Evolutionary conservation across 2,329 filamentous ascomycete genomes (phyloP).

Genomic region (Anthostomella pinea): DNA sequence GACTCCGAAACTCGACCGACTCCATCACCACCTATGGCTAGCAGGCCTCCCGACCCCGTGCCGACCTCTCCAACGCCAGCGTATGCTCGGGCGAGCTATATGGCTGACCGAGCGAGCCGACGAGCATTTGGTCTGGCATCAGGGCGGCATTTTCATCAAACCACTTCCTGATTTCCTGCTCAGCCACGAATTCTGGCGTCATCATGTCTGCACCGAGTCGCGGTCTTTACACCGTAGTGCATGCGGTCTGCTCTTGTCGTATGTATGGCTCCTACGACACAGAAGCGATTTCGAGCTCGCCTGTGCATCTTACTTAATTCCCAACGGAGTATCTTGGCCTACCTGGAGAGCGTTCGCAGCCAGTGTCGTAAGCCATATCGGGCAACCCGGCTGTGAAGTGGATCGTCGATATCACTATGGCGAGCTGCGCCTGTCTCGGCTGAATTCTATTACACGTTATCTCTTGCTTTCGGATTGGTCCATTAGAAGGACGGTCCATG

Average conservation of each 20-base stretch:
- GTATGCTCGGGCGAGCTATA: constrained; percentile 25
- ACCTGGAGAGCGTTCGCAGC: constrained; percentile 31
- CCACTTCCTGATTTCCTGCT: constrained; percentile 29
- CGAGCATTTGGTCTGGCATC: constrained; percentile 30
- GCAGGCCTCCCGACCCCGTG: constrained; percentile 19
- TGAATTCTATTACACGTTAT: constrained; percentile 39
- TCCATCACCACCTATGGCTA: constrained; percentile 20
- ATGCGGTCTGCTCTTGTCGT: constrained; percentile 39
- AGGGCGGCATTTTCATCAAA: constrained; percentile 23
- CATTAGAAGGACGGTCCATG: constrained; percentile 21
- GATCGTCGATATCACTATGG: constrained; percentile 40
- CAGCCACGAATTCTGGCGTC: constrained; percentile 21
- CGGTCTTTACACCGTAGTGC: constrained; percentile 26
- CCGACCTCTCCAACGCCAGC: constrained; percentile 27
- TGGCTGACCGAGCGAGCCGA: constrained; percentile 29
- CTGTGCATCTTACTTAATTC: constrained; percentile 28
- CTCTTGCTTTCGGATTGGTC: constrained; percentile 22
- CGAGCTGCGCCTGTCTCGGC: constrained; percentile 40
- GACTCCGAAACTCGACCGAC: constrained; percentile 13
- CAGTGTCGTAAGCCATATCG: constrained; percentile 23
- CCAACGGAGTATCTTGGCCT: constrained; percentile 27
- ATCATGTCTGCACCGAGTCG: constrained; percentile 17
- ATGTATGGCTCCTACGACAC: constrained; percentile 37
- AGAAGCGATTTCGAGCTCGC: constrained; percentile 38
- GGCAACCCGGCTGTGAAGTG: constrained; percentile 28